Conservation (phyloP, 495 filamentous ascomycete species). For the Neurospora terricola region DNA sequence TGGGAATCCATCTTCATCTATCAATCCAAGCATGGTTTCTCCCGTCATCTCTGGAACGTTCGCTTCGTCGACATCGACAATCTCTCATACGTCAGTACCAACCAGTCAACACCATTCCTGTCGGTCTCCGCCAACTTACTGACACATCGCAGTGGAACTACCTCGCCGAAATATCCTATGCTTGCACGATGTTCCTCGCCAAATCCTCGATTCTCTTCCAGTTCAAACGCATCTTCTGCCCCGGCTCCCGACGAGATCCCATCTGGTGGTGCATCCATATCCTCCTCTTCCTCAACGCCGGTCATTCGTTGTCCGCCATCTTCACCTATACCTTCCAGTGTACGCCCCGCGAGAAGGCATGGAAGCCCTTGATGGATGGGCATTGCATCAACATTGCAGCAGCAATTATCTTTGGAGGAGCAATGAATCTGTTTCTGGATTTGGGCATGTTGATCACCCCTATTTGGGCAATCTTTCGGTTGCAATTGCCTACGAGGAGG, state of each 20-base stretch:
- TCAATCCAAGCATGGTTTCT: slow-evolving; percentile 12
- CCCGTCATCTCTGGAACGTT: slow-evolving; percentile 17
- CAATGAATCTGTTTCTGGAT: slow-evolving; percentile 23
- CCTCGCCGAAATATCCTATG: slow-evolving; percentile 17
- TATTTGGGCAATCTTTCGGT: slow-evolving; percentile 18
- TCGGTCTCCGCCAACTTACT: neutral
- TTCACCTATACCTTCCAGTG: slow-evolving; percentile 23
- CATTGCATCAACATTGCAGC: slow-evolving; percentile 19
- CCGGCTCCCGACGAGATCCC: slow-evolving; percentile 11
- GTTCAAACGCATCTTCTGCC: slow-evolving; percentile 15
- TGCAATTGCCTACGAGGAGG: slow-evolving; percentile 18
- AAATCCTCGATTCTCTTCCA: slow-evolving; percentile 20
- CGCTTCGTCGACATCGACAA: slow-evolving; percentile 7
- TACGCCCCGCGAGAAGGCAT: slow-evolving; percentile 16
- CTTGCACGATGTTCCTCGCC: slow-evolving; percentile 16
- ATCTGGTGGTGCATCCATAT: slow-evolving; percentile 21
- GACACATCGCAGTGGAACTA: slow-evolving; percentile 7
- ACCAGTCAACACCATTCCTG: neutral
- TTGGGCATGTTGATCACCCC: slow-evolving; percentile 20
- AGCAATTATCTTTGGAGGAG: slow-evolving; percentile 10
- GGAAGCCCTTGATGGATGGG: slow-evolving; percentile 15
- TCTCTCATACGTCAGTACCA: slow-evolving; percentile 6
- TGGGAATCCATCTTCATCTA: slow-evolving; percentile 18
- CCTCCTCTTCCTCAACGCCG: slow-evolving; percentile 16
- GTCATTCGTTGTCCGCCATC: slow-evolving; percentile 15